A percentile compares a stretch with the other conserved stretches of the same genome.
Conservation (phyloP, 2,329 filamentous ascomycete species). For the Thielaviopsis euricoi region DNA sequence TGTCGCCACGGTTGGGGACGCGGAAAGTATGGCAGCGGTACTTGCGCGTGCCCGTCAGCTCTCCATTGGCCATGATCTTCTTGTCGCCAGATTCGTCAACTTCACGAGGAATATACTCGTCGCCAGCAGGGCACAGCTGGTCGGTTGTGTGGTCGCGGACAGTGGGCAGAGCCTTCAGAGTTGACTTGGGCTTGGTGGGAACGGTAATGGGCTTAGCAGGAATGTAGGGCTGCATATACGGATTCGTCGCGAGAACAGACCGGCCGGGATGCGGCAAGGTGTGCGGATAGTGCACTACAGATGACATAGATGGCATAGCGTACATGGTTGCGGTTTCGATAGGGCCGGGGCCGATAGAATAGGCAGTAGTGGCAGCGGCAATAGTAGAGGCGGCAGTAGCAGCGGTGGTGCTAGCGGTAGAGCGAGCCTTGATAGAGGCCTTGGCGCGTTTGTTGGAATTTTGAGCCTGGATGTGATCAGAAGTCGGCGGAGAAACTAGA, state of each 20-base stretch:
- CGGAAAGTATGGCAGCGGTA: conserved; percentile 90
- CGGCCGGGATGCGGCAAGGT: conserved; percentile 9
- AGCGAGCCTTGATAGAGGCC: conserved; percentile 16
- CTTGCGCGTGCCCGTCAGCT: conserved; percentile 64
- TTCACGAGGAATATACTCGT: conserved; percentile 90
- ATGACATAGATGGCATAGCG: conserved; percentile 15
- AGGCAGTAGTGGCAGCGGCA: background rate
- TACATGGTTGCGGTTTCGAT: conserved; percentile 6
- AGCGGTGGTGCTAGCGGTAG: background rate
- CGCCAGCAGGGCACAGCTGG: conserved; percentile 72
- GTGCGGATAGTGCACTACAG: conserved; percentile 21
- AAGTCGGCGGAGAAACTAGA: conserved; percentile 20
- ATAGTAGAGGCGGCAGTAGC: background rate
- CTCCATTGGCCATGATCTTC: conserved; percentile 74
- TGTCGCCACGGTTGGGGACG: conserved; percentile 77
- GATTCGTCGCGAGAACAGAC: background rate
- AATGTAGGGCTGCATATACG: background rate
- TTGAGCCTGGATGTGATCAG: conserved; percentile 11
- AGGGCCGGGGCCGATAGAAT: background rate
- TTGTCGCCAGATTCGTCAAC: conserved; percentile 85
- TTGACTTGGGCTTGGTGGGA: conserved; percentile 66
- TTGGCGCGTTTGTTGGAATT: conserved; percentile 17
- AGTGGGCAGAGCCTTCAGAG: conserved; percentile 86
- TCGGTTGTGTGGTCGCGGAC: conserved; percentile 96
- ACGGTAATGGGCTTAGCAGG: conserved; percentile 18